These are phyloP conservation scores for Aspergillus ustus DNA, from an alignment of 2,329 filamentous ascomycete species.

Conservation along the genomic window DNA sequence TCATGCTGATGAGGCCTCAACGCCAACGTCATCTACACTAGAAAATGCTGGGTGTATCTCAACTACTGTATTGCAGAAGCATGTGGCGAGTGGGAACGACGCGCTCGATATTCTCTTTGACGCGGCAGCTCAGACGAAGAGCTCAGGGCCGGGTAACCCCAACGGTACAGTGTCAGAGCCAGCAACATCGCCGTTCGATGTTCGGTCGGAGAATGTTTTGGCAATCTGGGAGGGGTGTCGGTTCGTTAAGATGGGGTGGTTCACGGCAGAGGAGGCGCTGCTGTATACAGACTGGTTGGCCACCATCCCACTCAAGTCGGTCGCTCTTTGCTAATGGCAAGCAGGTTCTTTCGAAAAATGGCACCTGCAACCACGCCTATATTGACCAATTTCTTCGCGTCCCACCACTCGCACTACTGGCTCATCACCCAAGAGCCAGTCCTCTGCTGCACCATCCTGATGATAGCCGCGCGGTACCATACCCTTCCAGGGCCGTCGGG, in stretches of 20 bases:
- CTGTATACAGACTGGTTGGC: conserved; percentile 53
- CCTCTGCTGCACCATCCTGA: conserved; percentile 56
- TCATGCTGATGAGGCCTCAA: background rate
- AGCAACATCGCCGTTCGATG: background rate
- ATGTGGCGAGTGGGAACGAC: conserved; percentile 57
- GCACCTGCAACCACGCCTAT: conserved; percentile 53
- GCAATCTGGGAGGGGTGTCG: conserved; percentile 54
- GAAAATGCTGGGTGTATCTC: conserved; percentile 27
- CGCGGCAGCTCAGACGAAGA: conserved; percentile 44
- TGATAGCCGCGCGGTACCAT: conserved; percentile 58
- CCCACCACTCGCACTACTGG: conserved; percentile 52
- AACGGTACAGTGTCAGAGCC: background rate
- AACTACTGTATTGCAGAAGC: conserved; percentile 51
- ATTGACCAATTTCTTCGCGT: conserved; percentile 51
- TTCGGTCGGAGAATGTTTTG: conserved; percentile 34
- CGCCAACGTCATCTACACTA: background rate
- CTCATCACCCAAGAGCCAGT: conserved; percentile 57
- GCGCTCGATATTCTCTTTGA: conserved; percentile 56
- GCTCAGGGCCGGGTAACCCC: conserved; percentile 36
- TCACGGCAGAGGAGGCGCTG: conserved; percentile 57
- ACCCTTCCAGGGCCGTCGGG: conserved; percentile 43
- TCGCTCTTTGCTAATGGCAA: conserved; percentile 13
- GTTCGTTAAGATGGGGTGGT: conserved; percentile 60
- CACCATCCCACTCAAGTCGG: background rate
- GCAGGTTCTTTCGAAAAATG: conserved; percentile 53